phyloP scores from a whole-genome alignment of 1,139 yeast species.

The Blastobotrys indianensis region DNA sequence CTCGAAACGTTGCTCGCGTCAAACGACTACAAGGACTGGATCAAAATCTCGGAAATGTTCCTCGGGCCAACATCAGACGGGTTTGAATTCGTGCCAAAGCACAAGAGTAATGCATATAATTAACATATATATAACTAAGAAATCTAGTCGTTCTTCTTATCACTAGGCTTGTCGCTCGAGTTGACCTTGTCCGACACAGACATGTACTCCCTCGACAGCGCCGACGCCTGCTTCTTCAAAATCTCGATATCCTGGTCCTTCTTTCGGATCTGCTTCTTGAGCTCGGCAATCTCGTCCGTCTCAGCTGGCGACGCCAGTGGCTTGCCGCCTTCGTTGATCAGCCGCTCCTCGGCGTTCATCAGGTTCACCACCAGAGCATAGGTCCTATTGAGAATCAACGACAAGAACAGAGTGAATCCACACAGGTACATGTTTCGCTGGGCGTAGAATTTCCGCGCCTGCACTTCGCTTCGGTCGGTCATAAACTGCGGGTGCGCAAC shows the following conservation, averaged over 20 bases:
- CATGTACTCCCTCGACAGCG: constrained; percentile 61
- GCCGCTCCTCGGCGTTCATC: constrained; percentile 52
- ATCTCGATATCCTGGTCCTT: constrained; percentile 59
- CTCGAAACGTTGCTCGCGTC: constrained; percentile 86
- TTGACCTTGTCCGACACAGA: constrained; percentile 40
- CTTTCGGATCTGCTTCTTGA: constrained; percentile 51
- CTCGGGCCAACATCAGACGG: constrained; percentile 74
- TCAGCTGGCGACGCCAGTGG: constrained; percentile 16
- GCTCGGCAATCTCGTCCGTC: constrained; percentile 38
- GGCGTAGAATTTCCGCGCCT: constrained; percentile 87
- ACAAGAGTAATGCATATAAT: constrained; percentile 79
- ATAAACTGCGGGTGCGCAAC: constrained; percentile 31
- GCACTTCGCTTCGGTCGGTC: constrained; percentile 67
- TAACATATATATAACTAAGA: neutral
- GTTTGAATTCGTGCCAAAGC: constrained; percentile 85
- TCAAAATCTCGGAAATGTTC: constrained; percentile 93
- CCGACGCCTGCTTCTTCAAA: constrained; percentile 66
- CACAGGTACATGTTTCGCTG: constrained; percentile 96
- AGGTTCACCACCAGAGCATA: constrained; percentile 75
- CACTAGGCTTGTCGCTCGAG: constrained; percentile 23
- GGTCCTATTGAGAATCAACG: constrained; percentile 82
- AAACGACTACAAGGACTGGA: constrained; percentile 87
- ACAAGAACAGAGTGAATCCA: constrained; percentile 89
- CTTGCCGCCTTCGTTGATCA: constrained; percentile 5
- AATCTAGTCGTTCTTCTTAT: constrained; percentile 30